phyloP scores from a whole-genome alignment of 768 basidiomycete genomes.

The Daedaleopsis nitida region DNA sequence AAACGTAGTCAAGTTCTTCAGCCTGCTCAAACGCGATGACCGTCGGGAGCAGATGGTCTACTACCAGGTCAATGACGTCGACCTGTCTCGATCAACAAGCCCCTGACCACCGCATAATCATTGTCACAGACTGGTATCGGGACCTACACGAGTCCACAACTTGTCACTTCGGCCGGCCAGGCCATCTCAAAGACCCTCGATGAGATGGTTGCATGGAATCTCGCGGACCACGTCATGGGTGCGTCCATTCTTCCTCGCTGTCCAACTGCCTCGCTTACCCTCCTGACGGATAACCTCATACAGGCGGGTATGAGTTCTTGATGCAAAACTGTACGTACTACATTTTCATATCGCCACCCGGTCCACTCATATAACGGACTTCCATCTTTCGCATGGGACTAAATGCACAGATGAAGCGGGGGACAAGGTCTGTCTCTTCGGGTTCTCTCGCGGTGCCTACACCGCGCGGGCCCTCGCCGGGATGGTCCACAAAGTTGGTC shows the following conservation, averaged over 20 bases:
- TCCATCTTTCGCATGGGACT: neutral
- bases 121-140: conserved; percentile 64
- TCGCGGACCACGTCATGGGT: conserved; percentile 79
- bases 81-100: conserved; percentile 12
- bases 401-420: conserved; percentile 54
- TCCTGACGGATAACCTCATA: neutral
- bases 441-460: conserved; percentile 78
- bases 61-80: conserved; percentile 55
- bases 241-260: conserved; percentile 11
- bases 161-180: conserved; percentile 59
- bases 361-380: neutral
- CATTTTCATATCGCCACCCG: neutral
- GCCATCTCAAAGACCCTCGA: conserved; percentile 59
- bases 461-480: conserved; percentile 72
- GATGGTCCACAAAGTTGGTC: conserved; percentile 75
- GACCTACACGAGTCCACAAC: conserved; percentile 67
- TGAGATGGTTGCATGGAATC: conserved; percentile 59
- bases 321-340: conserved; percentile 67
- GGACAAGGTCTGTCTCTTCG: conserved; percentile 80
- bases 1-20: conserved; percentile 69
- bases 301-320: conserved; percentile 76
- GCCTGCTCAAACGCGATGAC: conserved; percentile 70
- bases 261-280: neutral
- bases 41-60: conserved; percentile 66
- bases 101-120: conserved; percentile 1